phyloP scores from a whole-genome alignment of 1,284 basidiomycete species.

The Malassezia arunalokei region DNA sequence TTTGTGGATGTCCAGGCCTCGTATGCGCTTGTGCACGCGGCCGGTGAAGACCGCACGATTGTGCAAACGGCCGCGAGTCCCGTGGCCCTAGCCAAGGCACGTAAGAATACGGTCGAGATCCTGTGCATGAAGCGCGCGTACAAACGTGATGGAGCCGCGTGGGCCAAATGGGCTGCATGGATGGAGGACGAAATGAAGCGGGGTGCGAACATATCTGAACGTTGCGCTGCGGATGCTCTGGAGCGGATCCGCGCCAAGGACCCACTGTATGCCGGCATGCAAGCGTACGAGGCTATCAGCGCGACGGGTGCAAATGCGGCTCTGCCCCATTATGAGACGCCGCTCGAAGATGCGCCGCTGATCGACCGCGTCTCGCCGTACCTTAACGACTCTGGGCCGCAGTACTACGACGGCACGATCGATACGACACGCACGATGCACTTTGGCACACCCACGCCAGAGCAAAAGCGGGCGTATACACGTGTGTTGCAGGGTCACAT shows the following conservation, averaged over 20 bases:
- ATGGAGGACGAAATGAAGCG: slow-evolving; percentile 33
- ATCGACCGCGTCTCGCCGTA: slow-evolving; percentile 35
- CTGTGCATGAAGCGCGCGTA: slow-evolving; percentile 32
- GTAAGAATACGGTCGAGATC: slow-evolving; percentile 38
- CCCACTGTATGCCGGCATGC: slow-evolving; percentile 29
- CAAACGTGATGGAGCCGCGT: slow-evolving; percentile 37
- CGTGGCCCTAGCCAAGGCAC: slow-evolving; percentile 32
- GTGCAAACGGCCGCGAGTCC: slow-evolving; percentile 12
- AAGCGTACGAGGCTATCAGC: slow-evolving; percentile 41
- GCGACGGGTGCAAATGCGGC: slow-evolving; percentile 37
- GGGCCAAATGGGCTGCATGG: slow-evolving; percentile 43
- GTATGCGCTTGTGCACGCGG: slow-evolving; percentile 29
- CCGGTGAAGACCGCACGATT: slow-evolving; percentile 17
- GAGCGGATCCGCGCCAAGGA: slow-evolving; percentile 18
- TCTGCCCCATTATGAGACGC: slow-evolving; percentile 43
- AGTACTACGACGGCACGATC: slow-evolving; percentile 42
- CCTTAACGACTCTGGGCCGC: slow-evolving; percentile 36
- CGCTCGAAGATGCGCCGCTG: slow-evolving; percentile 22
- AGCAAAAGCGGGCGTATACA: slow-evolving; percentile 38
- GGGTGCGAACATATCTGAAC: slow-evolving; percentile 23
- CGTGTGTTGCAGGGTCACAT: slow-evolving; percentile 40
- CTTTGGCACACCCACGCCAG: slow-evolving; percentile 32
- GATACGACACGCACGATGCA: slow-evolving; percentile 41
- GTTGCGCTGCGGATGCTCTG: slow-evolving; percentile 28
- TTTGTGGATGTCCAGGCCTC: slow-evolving; percentile 11